Evolutionary conservation across 306 rosid genomes (phyloP), one percentile per base, ranked within the genome.

Genomic region (Trichosanthes truncata): DNA sequence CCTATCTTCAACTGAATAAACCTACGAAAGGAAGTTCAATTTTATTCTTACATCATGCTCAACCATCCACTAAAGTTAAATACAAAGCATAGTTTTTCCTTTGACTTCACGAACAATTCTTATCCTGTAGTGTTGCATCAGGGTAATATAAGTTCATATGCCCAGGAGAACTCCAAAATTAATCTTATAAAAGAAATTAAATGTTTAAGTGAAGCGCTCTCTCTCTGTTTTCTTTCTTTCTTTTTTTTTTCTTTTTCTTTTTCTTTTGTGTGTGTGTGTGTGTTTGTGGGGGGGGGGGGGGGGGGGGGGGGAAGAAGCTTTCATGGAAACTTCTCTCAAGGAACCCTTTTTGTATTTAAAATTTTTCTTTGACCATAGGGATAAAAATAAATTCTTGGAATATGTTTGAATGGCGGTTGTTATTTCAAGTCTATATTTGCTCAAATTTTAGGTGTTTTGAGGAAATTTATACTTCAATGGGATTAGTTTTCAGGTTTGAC

Each of bases 1-100:
- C 83, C 80, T 73, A 38, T 81, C 86, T 73, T 74, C 84, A 84
- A 92, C 92, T 17, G 97, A 1, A 82, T 90, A 91, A 75, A 95
- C 96, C 98, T 95, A 82, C 60, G 81, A 87, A 73, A 73, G 36
- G 25, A 46, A 48, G 36, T 36, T 45, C 60, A 4, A 2, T 46
- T 45, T 26, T 25, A 23, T 71, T 68, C 10, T 21, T 41, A 21
- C 11, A 51, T 72, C 13, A 46, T 40, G 77, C 21, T 72, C 23
- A 46, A 72, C 12, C 10, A 72, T 72, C 23, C n/a, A 46, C 77
- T 6, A 7, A 45, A 72, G 33, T 72, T 36, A 46, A 46, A 25
- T 48, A 14, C 12, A 14, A 46, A 72, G n/a, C 35, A 69, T 69
- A 69, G 51, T 45, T 12, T 72, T 72, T 45, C 18, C 25, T 38